Evolutionary conservation across 2,329 filamentous ascomycete genomes (phyloP).

Genomic region (Neofusicoccum umdonicola): DNA sequence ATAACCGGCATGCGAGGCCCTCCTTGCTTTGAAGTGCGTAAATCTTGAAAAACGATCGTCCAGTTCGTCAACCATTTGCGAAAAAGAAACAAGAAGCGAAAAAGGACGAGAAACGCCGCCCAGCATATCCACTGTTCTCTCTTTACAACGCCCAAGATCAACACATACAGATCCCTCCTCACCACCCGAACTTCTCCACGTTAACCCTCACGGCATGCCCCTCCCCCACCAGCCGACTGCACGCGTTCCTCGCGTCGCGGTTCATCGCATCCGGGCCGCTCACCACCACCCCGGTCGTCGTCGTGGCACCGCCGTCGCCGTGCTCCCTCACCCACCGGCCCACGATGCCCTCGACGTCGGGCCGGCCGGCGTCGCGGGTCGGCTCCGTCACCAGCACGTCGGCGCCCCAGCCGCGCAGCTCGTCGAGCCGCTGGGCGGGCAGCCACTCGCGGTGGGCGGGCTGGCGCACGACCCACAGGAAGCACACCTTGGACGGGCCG

Average conservation of each 20-base stretch:
- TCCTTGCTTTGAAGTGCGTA: too few species aligned
- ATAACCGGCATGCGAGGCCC: too few species aligned
- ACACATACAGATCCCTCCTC: too few species aligned
- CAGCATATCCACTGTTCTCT: too few species aligned
- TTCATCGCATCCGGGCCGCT: constrained; percentile 64
- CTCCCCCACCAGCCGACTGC: constrained; percentile 47
- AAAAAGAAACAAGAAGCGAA: too few species aligned
- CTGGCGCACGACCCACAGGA: constrained; percentile 61
- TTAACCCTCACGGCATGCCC: constrained; percentile 53
- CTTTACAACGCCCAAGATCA: too few species aligned
- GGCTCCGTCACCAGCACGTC: constrained; percentile 55
- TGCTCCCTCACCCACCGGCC: constrained; percentile 35
- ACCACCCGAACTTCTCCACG: constrained; percentile 71
- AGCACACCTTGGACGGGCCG: constrained; percentile 39
- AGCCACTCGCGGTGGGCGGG: constrained; percentile 56
- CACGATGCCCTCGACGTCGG: constrained; percentile 51
- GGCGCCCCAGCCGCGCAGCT: constrained; percentile 50
- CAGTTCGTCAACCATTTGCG: too few species aligned
- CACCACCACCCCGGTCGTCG: constrained; percentile 52
- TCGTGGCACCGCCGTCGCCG: constrained; percentile 22
- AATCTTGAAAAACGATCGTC: too few species aligned
- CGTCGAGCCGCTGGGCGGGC: constrained; percentile 47
- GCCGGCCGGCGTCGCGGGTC: constrained; percentile 53
- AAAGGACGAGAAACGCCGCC: too few species aligned
- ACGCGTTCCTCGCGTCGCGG: constrained; percentile 58